A percentile compares a stretch with the other conserved stretches of the same genome.
phyloP scores from a whole-genome alignment of 2,329 filamentous ascomycete genomes.

The Claviceps sp. region DNA sequence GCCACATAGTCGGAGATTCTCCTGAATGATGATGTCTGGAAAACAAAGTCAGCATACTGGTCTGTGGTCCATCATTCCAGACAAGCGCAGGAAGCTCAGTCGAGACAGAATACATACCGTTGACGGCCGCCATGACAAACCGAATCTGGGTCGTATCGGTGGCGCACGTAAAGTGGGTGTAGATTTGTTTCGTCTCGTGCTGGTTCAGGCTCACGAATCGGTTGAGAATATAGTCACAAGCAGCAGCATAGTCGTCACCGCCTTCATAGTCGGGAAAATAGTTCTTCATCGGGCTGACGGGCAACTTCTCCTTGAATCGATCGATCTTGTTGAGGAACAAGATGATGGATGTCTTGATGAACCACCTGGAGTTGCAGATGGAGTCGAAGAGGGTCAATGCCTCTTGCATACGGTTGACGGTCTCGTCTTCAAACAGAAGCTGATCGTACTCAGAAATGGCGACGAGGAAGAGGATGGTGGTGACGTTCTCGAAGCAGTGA shows the following conservation, averaged over 20 bases:
- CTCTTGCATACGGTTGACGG: conserved; percentile 89
- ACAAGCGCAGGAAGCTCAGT: background rate
- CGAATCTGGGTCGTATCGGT: conserved; percentile 98
- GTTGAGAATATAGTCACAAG: conserved; percentile 98
- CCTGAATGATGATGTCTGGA: conserved; percentile 97
- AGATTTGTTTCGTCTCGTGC: conserved; percentile 98
- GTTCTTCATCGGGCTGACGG: conserved; percentile 71
- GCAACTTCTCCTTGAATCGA: conserved; percentile 76
- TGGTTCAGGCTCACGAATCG: conserved; percentile 97
- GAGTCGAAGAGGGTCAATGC: conserved; percentile 77
- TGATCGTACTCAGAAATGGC: conserved; percentile 97
- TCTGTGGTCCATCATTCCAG: background rate
- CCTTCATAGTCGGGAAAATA: conserved; percentile 90
- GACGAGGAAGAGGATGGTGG: conserved; percentile 89
- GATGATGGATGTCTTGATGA: conserved; percentile 81
- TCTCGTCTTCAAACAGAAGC: conserved; percentile 90
- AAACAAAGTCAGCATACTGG: conserved; percentile 25
- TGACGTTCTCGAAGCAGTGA: conserved; percentile 95
- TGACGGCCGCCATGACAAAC: conserved; percentile 99
- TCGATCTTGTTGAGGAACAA: conserved; percentile 87
- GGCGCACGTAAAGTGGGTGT: conserved; percentile 98
- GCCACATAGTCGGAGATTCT: conserved; percentile 93
- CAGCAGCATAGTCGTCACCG: conserved; percentile 86
- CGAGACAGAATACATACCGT: conserved; percentile 49
- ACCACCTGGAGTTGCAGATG: conserved; percentile 81